Conservation (phyloP, 805 yeast species). For the Candida insectorum region DNA sequence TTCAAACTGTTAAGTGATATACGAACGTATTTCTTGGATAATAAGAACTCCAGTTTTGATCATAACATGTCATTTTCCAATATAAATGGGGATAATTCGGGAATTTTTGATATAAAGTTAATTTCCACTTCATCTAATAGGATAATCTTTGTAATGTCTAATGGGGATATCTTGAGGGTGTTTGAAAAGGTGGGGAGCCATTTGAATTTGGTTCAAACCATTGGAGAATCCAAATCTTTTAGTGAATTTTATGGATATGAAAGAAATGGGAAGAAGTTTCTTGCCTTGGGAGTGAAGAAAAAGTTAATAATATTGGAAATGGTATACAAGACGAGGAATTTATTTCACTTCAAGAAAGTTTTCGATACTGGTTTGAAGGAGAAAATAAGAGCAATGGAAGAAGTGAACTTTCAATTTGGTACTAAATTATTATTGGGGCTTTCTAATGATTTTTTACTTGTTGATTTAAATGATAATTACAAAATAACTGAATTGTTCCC, state of each 20-base stretch:
- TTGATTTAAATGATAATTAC: slow-evolving; percentile 18
- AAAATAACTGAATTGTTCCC: slow-evolving; percentile 2
- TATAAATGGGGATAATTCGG: slow-evolving; percentile 11
- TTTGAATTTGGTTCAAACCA: slow-evolving; percentile 26
- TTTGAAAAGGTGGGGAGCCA: slow-evolving; percentile 31
- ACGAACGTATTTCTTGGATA: slow-evolving; percentile 12
- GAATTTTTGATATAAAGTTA: slow-evolving; percentile 10
- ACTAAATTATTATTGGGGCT: slow-evolving; percentile 20
- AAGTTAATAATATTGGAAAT: slow-evolving; percentile 25
- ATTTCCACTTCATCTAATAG: slow-evolving; percentile 12
- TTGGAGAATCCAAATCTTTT: slow-evolving; percentile 22
- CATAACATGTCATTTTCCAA: slow-evolving; percentile 18
- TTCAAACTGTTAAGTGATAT: slow-evolving; percentile 25
- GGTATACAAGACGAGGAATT: slow-evolving; percentile 26
- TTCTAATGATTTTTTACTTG: slow-evolving; percentile 21
- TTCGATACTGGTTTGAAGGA: slow-evolving; percentile 29
- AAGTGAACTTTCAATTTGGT: slow-evolving; percentile 9
- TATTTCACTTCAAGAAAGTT: slow-evolving; percentile 22
- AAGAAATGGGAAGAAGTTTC: slow-evolving; percentile 16
- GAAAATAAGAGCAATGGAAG: slow-evolving; percentile 20
- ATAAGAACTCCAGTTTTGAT: slow-evolving; percentile 10
- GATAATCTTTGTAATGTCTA: slow-evolving; percentile 23
- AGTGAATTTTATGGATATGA: slow-evolving; percentile 17
- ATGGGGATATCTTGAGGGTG: slow-evolving; percentile 20
- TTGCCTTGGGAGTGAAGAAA: slow-evolving; percentile 28